These are phyloP conservation scores for Aethionema arabicum DNA, from an alignment of 345 rosid species.

Conservation along the genomic window DNA sequence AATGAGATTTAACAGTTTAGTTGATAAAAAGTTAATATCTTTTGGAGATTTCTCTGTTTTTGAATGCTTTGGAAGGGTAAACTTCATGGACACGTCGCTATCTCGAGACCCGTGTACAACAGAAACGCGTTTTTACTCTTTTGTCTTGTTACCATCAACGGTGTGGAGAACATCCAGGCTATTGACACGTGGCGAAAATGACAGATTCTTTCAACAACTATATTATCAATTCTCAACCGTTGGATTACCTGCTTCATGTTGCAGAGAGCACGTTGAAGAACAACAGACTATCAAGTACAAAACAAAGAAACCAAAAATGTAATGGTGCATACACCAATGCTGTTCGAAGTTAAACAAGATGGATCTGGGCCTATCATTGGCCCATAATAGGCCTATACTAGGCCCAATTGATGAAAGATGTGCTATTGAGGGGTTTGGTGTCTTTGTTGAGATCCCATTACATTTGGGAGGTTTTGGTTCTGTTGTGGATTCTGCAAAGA, in stretches of 20 bases:
- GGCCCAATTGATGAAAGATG: not conserved
- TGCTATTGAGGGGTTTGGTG: slow-evolving; percentile 72
- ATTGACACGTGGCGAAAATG: slow-evolving; percentile 7
- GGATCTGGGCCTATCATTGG: not conserved
- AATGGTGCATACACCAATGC: too few relatives aligned
- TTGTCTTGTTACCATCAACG: slow-evolving; percentile 29
- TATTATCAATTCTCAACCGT: not conserved
- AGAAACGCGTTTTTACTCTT: slow-evolving; percentile 31
- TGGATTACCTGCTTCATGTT: slow-evolving; percentile 3
- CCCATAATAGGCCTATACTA: not conserved
- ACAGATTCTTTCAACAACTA: not conserved
- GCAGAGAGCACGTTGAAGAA: slow-evolving; percentile 16
- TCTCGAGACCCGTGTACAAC: slow-evolving; percentile 35
- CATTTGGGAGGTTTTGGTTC: slow-evolving; percentile 46
- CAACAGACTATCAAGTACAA: not conserved
- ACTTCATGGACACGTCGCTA: slow-evolving; percentile 26
- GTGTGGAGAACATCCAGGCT: slow-evolving; percentile 18
- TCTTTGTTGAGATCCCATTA: slow-evolving; percentile 52
- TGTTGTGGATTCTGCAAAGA: slow-evolving; percentile 61
- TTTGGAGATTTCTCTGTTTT: slow-evolving; percentile 20
- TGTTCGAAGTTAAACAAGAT: not conserved
- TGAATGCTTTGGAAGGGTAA: slow-evolving; percentile 10
- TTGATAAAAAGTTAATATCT: slow-evolving; percentile 12
- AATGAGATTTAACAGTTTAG: too few relatives aligned
- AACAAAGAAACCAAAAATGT: not conserved